Conservation (phyloP, 2,329 filamentous ascomycete genomes). For the Stachybotrys echinatus region DNA sequence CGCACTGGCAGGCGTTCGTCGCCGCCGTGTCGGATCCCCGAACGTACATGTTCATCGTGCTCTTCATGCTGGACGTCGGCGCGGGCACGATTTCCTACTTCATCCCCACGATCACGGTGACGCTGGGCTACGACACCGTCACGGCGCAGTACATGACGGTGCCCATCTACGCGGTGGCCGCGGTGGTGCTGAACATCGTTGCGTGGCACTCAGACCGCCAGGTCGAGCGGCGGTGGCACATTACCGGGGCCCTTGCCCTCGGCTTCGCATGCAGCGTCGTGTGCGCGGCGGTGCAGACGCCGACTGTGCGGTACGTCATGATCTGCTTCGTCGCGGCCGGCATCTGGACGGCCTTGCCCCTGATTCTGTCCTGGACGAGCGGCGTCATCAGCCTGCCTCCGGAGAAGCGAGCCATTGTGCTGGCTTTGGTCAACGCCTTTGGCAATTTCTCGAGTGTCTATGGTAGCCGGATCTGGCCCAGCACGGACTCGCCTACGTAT, state of each 20-base stretch:
- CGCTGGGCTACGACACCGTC: constrained; percentile 37
- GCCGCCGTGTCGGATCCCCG: constrained; percentile 38
- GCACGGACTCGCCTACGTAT: constrained; percentile 16
- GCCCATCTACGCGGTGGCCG: constrained; percentile 22
- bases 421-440: constrained; percentile 23
- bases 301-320: constrained; percentile 21
- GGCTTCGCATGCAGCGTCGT: constrained; percentile 20
- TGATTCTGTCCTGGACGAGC: constrained; percentile 22
- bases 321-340: constrained; percentile 18
- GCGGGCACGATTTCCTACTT: constrained; percentile 47
- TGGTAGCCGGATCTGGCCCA: constrained; percentile 23
- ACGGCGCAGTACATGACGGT: constrained; percentile 43
- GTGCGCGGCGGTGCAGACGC: constrained; percentile 21
- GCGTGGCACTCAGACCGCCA: constrained; percentile 19
- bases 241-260: constrained; percentile 14
- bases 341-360: constrained; percentile 17
- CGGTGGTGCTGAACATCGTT: constrained; percentile 16
- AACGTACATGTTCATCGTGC: constrained; percentile 40
- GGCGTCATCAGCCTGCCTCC: constrained; percentile 17
- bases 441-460: constrained; percentile 25
- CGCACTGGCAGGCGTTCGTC: constrained; percentile 20
- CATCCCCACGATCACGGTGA: constrained; percentile 44
- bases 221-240: constrained; percentile 21
- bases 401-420: constrained; percentile 24
- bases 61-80: constrained; percentile 42